phyloP scores from a whole-genome alignment of 2,329 filamentous ascomycete genomes.

The Xylaria sp. region DNA sequence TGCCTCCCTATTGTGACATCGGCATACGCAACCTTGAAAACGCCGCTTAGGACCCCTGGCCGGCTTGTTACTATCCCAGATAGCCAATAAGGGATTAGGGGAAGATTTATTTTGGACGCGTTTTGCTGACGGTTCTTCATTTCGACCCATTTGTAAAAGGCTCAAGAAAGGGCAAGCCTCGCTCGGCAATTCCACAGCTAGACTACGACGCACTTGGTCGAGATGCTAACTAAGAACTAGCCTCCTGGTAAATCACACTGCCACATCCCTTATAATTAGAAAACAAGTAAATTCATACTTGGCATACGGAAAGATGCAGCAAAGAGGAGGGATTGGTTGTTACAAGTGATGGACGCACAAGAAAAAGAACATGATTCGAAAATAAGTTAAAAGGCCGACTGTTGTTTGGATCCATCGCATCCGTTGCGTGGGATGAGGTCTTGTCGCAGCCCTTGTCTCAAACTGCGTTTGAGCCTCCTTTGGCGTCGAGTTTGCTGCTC shows the following conservation, averaged over 20 bases:
- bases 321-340: not conserved
- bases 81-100: conserved; percentile 1
- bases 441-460: conserved; percentile 33
- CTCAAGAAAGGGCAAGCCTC: not conserved
- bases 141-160: not conserved
- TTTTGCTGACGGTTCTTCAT: not conserved
- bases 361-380: not conserved
- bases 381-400: not conserved
- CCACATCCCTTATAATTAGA: conserved; percentile 6
- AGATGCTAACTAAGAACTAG: too few relatives aligned
- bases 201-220: not conserved
- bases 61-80: not conserved
- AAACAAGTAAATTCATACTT: not conserved
- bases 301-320: not conserved
- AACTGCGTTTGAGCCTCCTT: conserved; percentile 29
- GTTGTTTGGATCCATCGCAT: conserved; percentile 21
- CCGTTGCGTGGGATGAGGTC: conserved; percentile 22
- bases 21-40: not conserved
- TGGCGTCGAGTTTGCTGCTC: not conserved
- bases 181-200: conserved; percentile 9
- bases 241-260: not conserved
- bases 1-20: conserved; percentile 18
- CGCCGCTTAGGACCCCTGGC: not conserved
- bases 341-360: not conserved
- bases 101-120: too few relatives aligned